Percentiles rank a stretch among this genome's conserved stretches.
Evolutionary conservation across 805 yeast species (phyloP).

Genomic region (Millerago galiae): DNA sequence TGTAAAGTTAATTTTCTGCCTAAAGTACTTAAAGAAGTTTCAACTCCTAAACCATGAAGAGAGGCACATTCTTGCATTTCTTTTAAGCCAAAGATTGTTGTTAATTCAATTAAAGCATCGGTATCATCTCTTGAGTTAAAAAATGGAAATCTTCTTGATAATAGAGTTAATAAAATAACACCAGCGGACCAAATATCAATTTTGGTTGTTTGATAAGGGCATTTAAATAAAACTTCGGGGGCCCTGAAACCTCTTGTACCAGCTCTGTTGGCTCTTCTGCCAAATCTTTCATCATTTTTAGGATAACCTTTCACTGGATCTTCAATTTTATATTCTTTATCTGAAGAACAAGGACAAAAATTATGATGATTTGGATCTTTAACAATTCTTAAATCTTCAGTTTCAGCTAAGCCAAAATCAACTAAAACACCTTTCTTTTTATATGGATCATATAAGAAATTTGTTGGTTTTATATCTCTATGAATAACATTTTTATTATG

Average conservation of each 20-base stretch:
- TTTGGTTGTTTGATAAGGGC: constrained; percentile 51
- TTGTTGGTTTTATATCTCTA: constrained; percentile 77
- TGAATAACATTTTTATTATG: constrained; percentile 69
- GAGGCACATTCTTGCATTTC: constrained; percentile 72
- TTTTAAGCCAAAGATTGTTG: constrained; percentile 71
- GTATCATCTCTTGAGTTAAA: constrained; percentile 91
- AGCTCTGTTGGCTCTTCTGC: constrained; percentile 93
- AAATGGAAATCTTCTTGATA: constrained; percentile 81
- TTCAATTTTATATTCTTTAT: constrained; percentile 26
- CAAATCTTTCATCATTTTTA: constrained; percentile 81
- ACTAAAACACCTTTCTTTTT: constrained; percentile 55
- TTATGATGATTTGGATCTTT: constrained; percentile 23
- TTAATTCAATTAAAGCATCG: constrained; percentile 83
- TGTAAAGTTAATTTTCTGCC: constrained; percentile 22
- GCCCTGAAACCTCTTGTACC: constrained; percentile 89
- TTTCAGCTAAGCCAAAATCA: constrained; percentile 72
- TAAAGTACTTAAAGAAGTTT: constrained; percentile 50
- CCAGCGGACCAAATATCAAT: constrained; percentile 85
- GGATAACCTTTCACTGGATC: constrained; percentile 56
- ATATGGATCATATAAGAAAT: constrained; percentile 51
- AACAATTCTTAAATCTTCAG: constrained; percentile 24
- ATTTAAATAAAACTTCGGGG: constrained; percentile 59
- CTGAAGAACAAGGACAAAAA: constrained; percentile 48
- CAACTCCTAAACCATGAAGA: constrained; percentile 85
- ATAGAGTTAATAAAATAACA: constrained; percentile 65